Percentiles rank a stretch among this genome's conserved stretches.
These are phyloP conservation scores for Kernera saxatilis DNA, from an alignment of 345 rosid species.

Conservation along the genomic window DNA sequence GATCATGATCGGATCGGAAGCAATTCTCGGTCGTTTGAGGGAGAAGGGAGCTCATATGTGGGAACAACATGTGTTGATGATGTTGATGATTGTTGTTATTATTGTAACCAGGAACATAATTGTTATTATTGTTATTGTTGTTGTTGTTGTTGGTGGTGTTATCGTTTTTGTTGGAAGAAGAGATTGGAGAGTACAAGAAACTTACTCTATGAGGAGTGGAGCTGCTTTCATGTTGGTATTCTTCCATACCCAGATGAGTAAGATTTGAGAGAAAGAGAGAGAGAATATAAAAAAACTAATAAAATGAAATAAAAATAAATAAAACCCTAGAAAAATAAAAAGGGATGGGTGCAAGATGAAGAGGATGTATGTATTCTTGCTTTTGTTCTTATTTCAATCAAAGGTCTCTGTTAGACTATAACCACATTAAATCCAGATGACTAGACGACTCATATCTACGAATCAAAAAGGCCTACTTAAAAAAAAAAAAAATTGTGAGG, in stretches of 20 bases:
- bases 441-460: constrained; percentile 24
- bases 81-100: constrained; percentile 16
- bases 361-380: constrained; percentile 22
- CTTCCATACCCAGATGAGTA: constrained; percentile 56
- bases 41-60: constrained; percentile 27
- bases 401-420: constrained; percentile 33
- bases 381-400: constrained; percentile 33
- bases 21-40: constrained; percentile 46
- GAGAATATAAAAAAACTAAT: constrained; percentile 18
- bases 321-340: constrained; percentile 31
- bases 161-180: constrained; percentile 51
- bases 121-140: constrained; percentile 36
- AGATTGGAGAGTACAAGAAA: constrained; percentile 65
- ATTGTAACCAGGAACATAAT: constrained; percentile 24
- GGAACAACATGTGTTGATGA: constrained; percentile 32
- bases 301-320: not conserved
- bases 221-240: constrained; percentile 57
- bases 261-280: constrained; percentile 8
- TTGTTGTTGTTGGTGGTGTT: constrained; percentile 37
- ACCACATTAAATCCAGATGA: constrained; percentile 36
- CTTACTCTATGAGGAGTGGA: constrained; percentile 50
- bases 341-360: not conserved
- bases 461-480: constrained; percentile 3
- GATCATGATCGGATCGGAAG: constrained; percentile 48
- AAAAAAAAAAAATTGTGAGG: constrained; percentile 29